Evolutionary conservation across 208 protist species (phyloP), one percentile per base, ranked within the genome.

Genomic region (Balamuthia mandrillaris): DNA sequence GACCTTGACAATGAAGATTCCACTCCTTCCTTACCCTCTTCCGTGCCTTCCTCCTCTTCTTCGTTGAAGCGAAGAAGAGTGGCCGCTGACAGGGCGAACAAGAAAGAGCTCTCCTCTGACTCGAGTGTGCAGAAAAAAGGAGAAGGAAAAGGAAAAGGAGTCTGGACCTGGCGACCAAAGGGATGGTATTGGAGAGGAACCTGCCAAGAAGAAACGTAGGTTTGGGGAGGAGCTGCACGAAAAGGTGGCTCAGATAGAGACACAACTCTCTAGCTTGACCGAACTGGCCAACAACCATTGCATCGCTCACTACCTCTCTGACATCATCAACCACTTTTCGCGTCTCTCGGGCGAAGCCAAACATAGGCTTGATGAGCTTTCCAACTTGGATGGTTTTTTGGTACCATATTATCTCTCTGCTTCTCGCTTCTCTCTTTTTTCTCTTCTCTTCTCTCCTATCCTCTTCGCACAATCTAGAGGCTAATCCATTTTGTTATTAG

Each of bases 101-200:
- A n/a, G n/a, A n/a, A n/a, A n/a, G n/a, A n/a, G n/a, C n/a, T n/a
- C n/a, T n/a, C n/a, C n/a, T n/a, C n/a, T n/a, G n/a, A n/a, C n/a
- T n/a, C n/a, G n/a, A n/a, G n/a, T n/a, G n/a, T n/a, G n/a, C n/a
- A n/a, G n/a, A n/a, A n/a, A n/a, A n/a, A n/a, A n/a, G n/a, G n/a
- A n/a, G n/a, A n/a, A n/a, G n/a, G n/a, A n/a, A n/a, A n/a, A n/a
- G n/a, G n/a, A n/a, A n/a, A n/a, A n/a, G n/a, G n/a, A n/a, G n/a
- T n/a, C n/a, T n/a, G n/a, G n/a, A n/a, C n/a, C n/a, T n/a, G n/a
- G n/a, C n/a, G n/a, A n/a, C n/a, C n/a, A n/a, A n/a, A n/a, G n/a
- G n/a, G n/a, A n/a, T n/a, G n/a, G n/a, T n/a, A n/a, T n/a, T n/a
- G 70, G 70, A 9, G 47, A 78, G 45, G 70, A 78, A 18, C 70